Percentiles rank a stretch among this genome's conserved stretches.
These are phyloP conservation scores for Globisporangium nagaii DNA, from an alignment of 352 stramenopile species.

Conservation along the genomic window DNA sequence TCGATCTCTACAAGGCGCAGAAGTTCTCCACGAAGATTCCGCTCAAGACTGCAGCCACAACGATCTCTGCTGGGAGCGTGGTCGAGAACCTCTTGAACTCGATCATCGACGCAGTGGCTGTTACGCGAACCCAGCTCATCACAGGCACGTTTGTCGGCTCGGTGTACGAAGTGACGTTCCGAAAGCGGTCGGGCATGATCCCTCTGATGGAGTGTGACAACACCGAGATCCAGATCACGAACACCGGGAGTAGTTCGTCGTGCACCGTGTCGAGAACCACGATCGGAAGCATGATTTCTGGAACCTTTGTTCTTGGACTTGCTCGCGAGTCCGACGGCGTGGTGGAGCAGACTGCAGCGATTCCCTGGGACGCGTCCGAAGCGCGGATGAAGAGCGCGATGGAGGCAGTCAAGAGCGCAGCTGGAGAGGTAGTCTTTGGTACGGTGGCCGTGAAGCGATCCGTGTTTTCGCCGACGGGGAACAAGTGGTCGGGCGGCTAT, in stretches of 20 bases:
- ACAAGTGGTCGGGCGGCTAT: slow-evolving; percentile 92
- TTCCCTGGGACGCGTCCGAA: slow-evolving; percentile 80
- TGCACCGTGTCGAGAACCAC: slow-evolving; percentile 34
- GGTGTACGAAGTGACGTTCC: slow-evolving; percentile 61
- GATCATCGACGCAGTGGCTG: slow-evolving; percentile 48
- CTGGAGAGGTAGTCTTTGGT: slow-evolving; percentile 75
- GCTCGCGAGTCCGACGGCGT: slow-evolving; percentile 28
- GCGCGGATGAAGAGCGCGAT: slow-evolving; percentile 48
- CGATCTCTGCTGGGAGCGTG: slow-evolving; percentile 26
- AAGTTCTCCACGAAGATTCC: slow-evolving; percentile 31
- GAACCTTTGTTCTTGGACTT: slow-evolving; percentile 54
- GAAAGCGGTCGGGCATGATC: slow-evolving; percentile 48
- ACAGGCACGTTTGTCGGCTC: slow-evolving; percentile 43
- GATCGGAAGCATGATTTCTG: slow-evolving; percentile 63
- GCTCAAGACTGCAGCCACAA: slow-evolving; percentile 34
- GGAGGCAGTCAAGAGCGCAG: slow-evolving; percentile 28
- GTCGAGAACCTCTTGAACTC: slow-evolving; percentile 41
- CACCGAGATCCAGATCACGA: slow-evolving; percentile 24
- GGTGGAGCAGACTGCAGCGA: slow-evolving; percentile 15
- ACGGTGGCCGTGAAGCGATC: slow-evolving; percentile 74
- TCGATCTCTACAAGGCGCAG: slow-evolving; percentile 56
- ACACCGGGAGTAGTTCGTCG: slow-evolving; percentile 5
- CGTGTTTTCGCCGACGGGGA: slow-evolving; percentile 74
- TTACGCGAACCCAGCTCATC: slow-evolving; percentile 33
- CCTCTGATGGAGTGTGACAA: slow-evolving; percentile 44